Percentiles rank a stretch among this genome's conserved stretches.
Conservation (phyloP, 202 grass and related monocot genomes). For the Cymbopogon flexuosus region DNA sequence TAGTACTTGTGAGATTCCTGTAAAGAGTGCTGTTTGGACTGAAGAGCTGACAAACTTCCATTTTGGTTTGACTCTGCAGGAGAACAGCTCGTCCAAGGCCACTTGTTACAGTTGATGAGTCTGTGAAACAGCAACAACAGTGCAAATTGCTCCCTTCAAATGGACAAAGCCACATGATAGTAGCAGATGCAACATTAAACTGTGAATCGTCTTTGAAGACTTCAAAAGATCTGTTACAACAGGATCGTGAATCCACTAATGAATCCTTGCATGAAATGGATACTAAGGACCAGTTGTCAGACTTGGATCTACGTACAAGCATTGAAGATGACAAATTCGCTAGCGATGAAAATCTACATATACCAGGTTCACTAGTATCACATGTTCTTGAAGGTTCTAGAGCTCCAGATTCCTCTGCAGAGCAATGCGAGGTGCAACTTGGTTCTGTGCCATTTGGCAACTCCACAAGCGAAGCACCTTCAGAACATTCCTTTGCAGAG, state of each 20-base stretch:
- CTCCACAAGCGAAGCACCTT: conserved; percentile 29
- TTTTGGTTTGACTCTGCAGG: conserved; percentile 34
- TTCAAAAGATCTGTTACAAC: conserved; percentile 26
- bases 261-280: conserved; percentile 29
- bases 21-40: conserved; percentile 8
- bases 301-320: conserved; percentile 27
- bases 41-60: conserved; percentile 2
- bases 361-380: conserved; percentile 21
- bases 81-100: conserved; percentile 47
- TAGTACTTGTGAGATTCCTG: neutral
- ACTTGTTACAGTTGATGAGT: conserved; percentile 50
- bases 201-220: conserved; percentile 24
- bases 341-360: conserved; percentile 4
- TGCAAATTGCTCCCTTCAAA: conserved; percentile 16
- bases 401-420: conserved; percentile 9
- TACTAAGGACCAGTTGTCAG: conserved; percentile 13
- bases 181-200: conserved; percentile 27
- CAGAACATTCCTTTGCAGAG: conserved; percentile 36
- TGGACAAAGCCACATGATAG: conserved; percentile 27
- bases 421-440: conserved; percentile 4
- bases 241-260: conserved; percentile 33
- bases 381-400: conserved; percentile 33
- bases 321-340: conserved; percentile 18
- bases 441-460: conserved; percentile 18
- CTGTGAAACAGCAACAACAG: conserved; percentile 33